Base-by-base conservation (phyloP, 108 stramenopile species). In the Cylindrotheca closterium region DNA sequence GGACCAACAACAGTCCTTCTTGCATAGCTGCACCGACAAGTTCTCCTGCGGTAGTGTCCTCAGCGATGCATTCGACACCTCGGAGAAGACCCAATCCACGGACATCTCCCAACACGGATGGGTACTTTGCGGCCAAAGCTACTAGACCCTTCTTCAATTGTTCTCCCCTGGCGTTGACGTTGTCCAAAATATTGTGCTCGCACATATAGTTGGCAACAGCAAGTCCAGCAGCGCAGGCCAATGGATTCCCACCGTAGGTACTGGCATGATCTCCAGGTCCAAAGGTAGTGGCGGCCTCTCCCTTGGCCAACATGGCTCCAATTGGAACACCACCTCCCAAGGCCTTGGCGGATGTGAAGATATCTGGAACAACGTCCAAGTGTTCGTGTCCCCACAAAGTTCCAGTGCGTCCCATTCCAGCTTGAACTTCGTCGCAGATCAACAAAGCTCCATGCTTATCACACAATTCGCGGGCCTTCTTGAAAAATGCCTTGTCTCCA, bases 321-420 rank as follows among this genome's bases (percentile, higher is more conserved):
- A 99, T 97, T 7, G 98, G 98, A 12, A 99, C 95, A 37, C 98
- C 98, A 12, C 95, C 96, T 10, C 97, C 98, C 66, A 99, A 79
- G 0, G 98, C 97, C 81, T 99, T 99, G 26, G 98, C 98, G 28
- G 87, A 86, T 29, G 97, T 97, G 68, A 99, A 87, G 0, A 97
- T 81, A 79, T 99, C 97, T 0, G 98, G 98, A 53, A 83, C 79
- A n/a, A 99, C 79, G 51, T 67, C 84, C 26, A 96, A 51, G 49
- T 96, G 74, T 80, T 98, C 84, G 68, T 97, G 90, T 34, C 95
- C 96, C 97, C 97, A 99, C 12, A 98, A 48, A 42, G 62, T 89
- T 17, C 98, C 98, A n/a, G 86, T 88, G 12, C 98, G 95, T 55
- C 98, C 98, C 86, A 99, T 94, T 1, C 98, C 98, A 17, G 90